Percentiles rank a stretch among this genome's conserved stretches.
Conservation (phyloP, 2,329 filamentous ascomycete genomes). For the Emergomyces pasteurianus region DNA sequence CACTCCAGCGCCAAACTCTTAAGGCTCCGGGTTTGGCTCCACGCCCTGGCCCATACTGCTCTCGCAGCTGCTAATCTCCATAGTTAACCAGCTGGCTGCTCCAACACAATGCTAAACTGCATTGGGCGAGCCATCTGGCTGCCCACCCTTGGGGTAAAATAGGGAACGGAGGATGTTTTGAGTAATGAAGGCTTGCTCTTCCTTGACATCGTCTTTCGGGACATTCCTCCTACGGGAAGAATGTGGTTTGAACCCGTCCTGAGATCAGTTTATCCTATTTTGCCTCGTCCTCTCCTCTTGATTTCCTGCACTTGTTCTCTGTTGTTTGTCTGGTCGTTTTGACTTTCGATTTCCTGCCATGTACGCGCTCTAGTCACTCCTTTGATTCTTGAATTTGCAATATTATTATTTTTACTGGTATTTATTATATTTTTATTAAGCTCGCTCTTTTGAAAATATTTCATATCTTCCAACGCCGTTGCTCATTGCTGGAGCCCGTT, state of each 20-base stretch:
- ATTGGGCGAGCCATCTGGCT: not conserved
- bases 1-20: conserved; percentile 5
- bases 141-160: not conserved
- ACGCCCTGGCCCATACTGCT: not conserved
- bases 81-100: not conserved
- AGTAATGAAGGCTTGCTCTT: not conserved
- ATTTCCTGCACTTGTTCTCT: not conserved
- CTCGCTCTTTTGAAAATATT: conserved; percentile 1
- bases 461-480: not conserved
- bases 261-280: not conserved
- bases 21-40: conserved; percentile 3
- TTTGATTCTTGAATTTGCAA: conserved; percentile 1
- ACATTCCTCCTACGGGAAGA: not conserved
- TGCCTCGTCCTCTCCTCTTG: not conserved
- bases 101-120: not conserved
- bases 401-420: not conserved
- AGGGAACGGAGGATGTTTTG: not conserved
- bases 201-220: not conserved
- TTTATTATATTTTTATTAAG: not conserved
- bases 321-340: not conserved
- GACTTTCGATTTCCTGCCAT: not conserved
- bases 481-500: not conserved
- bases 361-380: not conserved
- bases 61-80: not conserved
- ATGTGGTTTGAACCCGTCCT: not conserved